Base-by-base conservation (phyloP, 352 stramenopile genomes). In the Blastocystis sp. region DNA sequence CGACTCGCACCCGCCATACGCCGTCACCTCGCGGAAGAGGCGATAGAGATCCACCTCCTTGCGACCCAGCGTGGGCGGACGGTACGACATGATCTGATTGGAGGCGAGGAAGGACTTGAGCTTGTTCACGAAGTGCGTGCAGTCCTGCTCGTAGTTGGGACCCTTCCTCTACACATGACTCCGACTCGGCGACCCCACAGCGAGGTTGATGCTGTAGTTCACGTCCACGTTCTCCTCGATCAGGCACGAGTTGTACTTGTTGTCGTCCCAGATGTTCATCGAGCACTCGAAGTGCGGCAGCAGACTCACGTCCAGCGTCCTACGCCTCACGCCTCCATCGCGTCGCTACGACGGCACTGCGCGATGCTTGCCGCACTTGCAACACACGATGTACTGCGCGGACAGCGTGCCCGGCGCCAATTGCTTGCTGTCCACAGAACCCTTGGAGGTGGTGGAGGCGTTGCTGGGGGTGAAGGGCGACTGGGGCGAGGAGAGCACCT, bases 21-120 rank as follows among this genome's bases (percentile, higher is more conserved):
- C 79, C 9, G 63, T 80, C 19, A 89, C 79, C 60, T 89, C 79
- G 35, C 79, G 63, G 33, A 89, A 89, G n/a, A 89, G 61, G 9
- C 79, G 63, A 39, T 89, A 89, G 1, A 89, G 29, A 79, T 89
- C 79, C n/a, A 89, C 79, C 41, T 89, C 79, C 60, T 80, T 89
- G 2, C 79, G 63, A 3, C 79, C 79, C 12, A 89, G 33, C 26
- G 79, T 89, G 16, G 79, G 79, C 33, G 74, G 74, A 6, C 74
- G 74, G 45, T 85, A 85, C 24, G 74, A 85, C 74, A 85, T 85
- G 41, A 67, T 85, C 29, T 85, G 74, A 69, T 85, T 85, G 2
- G 60, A 39, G 4, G 60, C 50, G 3, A 67, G 60, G 31, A 85
- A 85, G n/a, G 55, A 29, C 45, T 85, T 85, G 21, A 85, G 74